Evolutionary conservation across 169 alveolate genomes (phyloP).

Genomic region (Eimeria necatrix): DNA sequence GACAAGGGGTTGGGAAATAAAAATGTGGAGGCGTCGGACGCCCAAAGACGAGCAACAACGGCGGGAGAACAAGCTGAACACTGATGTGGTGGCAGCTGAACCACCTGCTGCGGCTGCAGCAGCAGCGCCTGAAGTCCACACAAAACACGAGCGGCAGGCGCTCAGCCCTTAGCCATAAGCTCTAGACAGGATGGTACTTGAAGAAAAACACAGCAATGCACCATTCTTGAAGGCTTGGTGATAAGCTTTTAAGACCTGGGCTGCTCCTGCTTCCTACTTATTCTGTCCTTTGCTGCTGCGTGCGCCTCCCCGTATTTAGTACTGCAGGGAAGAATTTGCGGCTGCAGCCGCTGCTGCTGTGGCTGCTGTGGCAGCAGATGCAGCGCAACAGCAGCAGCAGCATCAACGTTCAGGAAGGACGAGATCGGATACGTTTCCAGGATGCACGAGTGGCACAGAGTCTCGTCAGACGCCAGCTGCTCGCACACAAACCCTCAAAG

Average conservation of each 20-base stretch:
- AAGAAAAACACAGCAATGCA: background rate
- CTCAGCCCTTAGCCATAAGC: background rate
- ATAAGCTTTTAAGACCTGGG: background rate
- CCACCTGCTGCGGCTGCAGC: slow-evolving; percentile 11
- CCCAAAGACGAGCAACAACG: slow-evolving; percentile 96
- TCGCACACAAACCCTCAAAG: background rate
- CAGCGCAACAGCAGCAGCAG: slow-evolving; percentile 56
- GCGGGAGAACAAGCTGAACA: slow-evolving; percentile 24
- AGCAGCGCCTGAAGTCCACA: slow-evolving; percentile 13
- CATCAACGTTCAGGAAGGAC: slow-evolving; percentile 11
- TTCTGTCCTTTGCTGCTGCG: slow-evolving; percentile 26
- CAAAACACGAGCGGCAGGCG: background rate
- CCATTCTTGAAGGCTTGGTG: background rate
- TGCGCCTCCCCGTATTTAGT: slow-evolving; percentile 30
- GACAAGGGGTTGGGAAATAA: slow-evolving; percentile 98
- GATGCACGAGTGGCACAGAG: slow-evolving; percentile 13
- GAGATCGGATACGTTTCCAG: slow-evolving; percentile 21
- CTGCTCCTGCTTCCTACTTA: background rate
- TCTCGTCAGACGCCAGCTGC: slow-evolving; percentile 69
- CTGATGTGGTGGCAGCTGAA: background rate
- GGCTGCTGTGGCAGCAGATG: slow-evolving; percentile 41
- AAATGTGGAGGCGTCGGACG: slow-evolving; percentile 92
- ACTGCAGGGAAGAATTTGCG: slow-evolving; percentile 38
- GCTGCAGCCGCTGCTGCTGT: slow-evolving; percentile 73
- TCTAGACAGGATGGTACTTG: background rate